phyloP scores from a whole-genome alignment of 2,329 filamentous ascomycete genomes.

The Sporothrix pseudoabietina region DNA sequence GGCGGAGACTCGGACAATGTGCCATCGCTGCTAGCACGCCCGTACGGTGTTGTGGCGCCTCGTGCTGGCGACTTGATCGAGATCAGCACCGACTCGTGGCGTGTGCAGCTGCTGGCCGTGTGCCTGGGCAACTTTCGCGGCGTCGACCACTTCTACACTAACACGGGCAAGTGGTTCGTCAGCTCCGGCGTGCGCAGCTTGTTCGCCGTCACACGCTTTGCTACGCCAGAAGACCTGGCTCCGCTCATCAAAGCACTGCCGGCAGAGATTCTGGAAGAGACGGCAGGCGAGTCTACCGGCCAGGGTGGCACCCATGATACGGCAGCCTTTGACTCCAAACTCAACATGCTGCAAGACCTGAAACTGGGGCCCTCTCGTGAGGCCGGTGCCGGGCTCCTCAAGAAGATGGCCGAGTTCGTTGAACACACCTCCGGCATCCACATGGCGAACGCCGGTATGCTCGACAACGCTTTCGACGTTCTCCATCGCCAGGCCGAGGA shows the following conservation, averaged over 20 bases:
- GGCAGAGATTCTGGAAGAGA: conserved; percentile 30
- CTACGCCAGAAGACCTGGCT: conserved; percentile 45
- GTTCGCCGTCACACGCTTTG: conserved; percentile 56
- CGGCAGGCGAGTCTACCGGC: neutral
- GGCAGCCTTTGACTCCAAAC: conserved; percentile 36
- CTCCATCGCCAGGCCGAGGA: conserved; percentile 37
- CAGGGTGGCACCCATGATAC: neutral
- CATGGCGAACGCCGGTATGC: conserved; percentile 50
- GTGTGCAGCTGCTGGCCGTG: conserved; percentile 54
- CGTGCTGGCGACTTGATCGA: conserved; percentile 56
- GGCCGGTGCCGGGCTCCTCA: conserved; percentile 48
- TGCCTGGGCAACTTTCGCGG: conserved; percentile 56
- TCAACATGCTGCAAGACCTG: conserved; percentile 46
- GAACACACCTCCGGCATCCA: conserved; percentile 49
- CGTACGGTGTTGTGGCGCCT: conserved; percentile 37
- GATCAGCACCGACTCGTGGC: conserved; percentile 40
- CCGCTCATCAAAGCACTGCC: conserved; percentile 47
- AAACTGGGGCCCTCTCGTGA: conserved; percentile 48
- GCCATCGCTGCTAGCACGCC: conserved; percentile 27
- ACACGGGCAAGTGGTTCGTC: conserved; percentile 56
- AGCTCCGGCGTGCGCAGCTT: conserved; percentile 48
- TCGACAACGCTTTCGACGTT: conserved; percentile 51
- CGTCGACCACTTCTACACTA: conserved; percentile 58
- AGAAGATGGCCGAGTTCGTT: conserved; percentile 53
- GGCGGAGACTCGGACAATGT: conserved; percentile 33